Percentiles rank a stretch among this genome's conserved stretches.
Conservation (phyloP, 2,329 filamentous ascomycete species). For the Apiospora aurea region DNA sequence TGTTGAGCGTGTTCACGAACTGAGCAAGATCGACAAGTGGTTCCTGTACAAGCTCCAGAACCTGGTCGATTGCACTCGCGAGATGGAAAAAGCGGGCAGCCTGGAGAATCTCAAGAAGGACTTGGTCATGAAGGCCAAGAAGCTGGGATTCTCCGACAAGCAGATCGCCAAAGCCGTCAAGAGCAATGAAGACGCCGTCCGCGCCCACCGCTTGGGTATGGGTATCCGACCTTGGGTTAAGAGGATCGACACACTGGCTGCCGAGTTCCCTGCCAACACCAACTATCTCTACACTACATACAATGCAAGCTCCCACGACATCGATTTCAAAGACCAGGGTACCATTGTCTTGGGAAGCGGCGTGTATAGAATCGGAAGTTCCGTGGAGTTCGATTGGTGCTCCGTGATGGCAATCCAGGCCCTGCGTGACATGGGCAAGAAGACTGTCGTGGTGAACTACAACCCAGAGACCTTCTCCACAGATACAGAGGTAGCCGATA, state of each 20-base stretch:
- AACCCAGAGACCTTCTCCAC: conserved; percentile 85
- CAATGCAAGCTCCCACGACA: conserved; percentile 92
- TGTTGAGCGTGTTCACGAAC: conserved; percentile 87
- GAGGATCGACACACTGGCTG: conserved; percentile 96
- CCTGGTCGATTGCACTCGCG: conserved; percentile 87
- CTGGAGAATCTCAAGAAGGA: conserved; percentile 88
- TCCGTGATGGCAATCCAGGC: conserved; percentile 89
- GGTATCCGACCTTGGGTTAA: conserved; percentile 96
- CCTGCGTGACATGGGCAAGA: conserved; percentile 86
- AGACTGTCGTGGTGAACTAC: conserved; percentile 97
- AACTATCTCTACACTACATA: conserved; percentile 99
- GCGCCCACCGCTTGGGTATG: conserved; percentile 82
- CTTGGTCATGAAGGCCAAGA: conserved; percentile 89
- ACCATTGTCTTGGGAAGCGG: conserved; percentile 89
- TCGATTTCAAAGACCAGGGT: conserved; percentile 91
- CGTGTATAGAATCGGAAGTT: conserved; percentile 97
- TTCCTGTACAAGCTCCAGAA: conserved; percentile 99
- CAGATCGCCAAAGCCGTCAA: conserved; percentile 90
- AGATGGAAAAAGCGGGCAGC: conserved; percentile 84
- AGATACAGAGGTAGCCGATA: conserved; percentile 89
- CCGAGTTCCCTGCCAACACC: conserved; percentile 93
- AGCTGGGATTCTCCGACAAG: conserved; percentile 95
- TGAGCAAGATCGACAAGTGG: conserved; percentile 99
- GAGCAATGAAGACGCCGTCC: conserved; percentile 87
- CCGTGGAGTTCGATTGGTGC: conserved; percentile 99